Conservation (phyloP, 2,329 filamentous ascomycete genomes). For the Cladobotryum protrusum region DNA sequence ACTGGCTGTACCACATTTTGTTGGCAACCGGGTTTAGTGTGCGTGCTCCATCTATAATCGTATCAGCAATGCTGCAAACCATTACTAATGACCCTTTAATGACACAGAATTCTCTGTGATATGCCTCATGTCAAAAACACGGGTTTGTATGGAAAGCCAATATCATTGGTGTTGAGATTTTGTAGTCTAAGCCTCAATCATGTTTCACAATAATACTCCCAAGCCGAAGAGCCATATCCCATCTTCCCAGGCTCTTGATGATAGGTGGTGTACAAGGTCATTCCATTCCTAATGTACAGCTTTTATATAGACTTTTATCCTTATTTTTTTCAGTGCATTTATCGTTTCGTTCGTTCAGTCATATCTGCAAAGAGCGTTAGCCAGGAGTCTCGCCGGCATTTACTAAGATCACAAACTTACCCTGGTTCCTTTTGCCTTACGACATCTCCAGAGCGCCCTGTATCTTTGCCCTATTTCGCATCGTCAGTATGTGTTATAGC, state of each 20-base stretch:
- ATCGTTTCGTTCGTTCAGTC: constrained; percentile 1
- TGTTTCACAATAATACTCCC: constrained; percentile 10
- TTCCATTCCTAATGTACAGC: neutral
- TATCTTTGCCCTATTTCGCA: constrained; percentile 58
- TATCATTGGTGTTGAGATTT: constrained; percentile 10
- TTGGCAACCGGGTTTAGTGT: no score
- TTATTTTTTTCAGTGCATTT: neutral
- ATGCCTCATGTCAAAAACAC: neutral
- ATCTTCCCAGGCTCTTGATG: constrained; percentile 1
- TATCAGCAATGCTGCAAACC: no score
- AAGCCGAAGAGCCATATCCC: constrained; percentile 9
- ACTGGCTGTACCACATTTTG: no score
- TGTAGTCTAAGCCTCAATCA: constrained; percentile 11
- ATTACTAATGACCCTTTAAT: no score
- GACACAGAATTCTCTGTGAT: no score
- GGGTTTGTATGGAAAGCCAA: neutral
- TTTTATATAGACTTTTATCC: neutral
- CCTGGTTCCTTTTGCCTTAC: constrained; percentile 73
- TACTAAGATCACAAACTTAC: constrained; percentile 39
- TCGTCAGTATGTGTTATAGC: neutral
- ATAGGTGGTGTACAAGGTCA: constrained; percentile 10
- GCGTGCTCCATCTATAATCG: no score
- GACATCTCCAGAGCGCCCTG: constrained; percentile 58
- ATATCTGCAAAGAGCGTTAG: constrained; percentile 2
- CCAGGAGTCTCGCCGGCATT: neutral